Percentiles rank a stretch among this genome's conserved stretches.
phyloP scores from a whole-genome alignment of 257 asterid species.

The Ehretia macrophylla region DNA sequence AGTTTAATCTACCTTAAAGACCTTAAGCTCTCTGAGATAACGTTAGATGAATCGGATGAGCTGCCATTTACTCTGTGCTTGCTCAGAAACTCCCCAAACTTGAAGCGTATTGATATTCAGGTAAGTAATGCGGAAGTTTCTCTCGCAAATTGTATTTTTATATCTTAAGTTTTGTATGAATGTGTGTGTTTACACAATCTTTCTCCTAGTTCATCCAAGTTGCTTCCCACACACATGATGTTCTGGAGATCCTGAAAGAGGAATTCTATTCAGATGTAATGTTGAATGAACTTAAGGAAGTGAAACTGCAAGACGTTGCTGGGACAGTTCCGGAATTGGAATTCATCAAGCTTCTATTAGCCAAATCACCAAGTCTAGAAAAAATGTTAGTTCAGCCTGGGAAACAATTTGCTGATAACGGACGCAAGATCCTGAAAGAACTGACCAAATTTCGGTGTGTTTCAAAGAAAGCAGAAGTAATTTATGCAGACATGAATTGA shows the following conservation, averaged over 20 bases:
- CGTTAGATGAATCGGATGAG: constrained; percentile 5
- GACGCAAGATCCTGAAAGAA: too few relatives aligned
- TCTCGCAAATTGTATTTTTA: not conserved
- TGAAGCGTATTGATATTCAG: constrained; percentile 6
- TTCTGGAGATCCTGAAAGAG: not conserved
- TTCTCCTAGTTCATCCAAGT: not conserved
- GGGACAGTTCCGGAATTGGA: constrained; percentile 6
- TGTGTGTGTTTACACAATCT: not conserved
- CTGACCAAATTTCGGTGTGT: too few relatives aligned
- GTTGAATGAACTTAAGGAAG: constrained; percentile 13
- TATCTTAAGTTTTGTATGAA: not conserved
- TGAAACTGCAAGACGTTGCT: constrained; percentile 1
- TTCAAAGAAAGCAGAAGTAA: too few relatives aligned
- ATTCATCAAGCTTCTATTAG: constrained; percentile 12
- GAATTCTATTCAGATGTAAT: constrained; percentile 4
- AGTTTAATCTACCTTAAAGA: constrained; percentile 3
- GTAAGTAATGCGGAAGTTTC: not conserved
- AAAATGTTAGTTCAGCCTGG: constrained; percentile 9
- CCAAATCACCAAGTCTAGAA: constrained; percentile 8
- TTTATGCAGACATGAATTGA: too few relatives aligned
- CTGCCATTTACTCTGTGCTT: constrained; percentile 7
- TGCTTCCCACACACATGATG: not conserved
- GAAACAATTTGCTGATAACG: too few relatives aligned
- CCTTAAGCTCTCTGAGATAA: constrained; percentile 5
- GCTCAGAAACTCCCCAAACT: constrained; percentile 20